phyloP scores from a whole-genome alignment of 345 rosid genomes.

The Gossypium arboreum region DNA sequence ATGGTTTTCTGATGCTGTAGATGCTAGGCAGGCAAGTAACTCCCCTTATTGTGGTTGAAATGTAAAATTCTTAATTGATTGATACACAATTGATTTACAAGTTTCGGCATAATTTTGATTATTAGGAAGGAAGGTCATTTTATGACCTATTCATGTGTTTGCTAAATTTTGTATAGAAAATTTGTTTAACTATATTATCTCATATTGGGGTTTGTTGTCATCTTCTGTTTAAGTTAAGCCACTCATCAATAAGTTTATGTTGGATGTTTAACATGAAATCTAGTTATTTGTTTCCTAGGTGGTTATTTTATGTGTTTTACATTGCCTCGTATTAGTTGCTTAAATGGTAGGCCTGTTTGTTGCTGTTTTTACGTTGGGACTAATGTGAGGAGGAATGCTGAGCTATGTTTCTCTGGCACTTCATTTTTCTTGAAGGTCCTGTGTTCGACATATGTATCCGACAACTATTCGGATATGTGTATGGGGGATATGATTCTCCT shows the following conservation, averaged over 20 bases:
- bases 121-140: not conserved
- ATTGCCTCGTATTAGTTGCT: not conserved
- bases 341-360: not conserved
- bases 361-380: not conserved
- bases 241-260: not conserved
- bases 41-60: slow-evolving; percentile 1
- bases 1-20: slow-evolving; percentile 89
- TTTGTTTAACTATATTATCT: not conserved
- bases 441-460: not conserved
- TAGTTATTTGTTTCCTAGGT: not conserved
- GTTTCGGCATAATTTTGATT: not conserved
- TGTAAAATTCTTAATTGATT: slow-evolving; percentile 6
- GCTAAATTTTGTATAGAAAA: not conserved
- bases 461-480: not conserved
- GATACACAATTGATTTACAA: slow-evolving; percentile 3
- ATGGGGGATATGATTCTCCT: not conserved
- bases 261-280: not conserved
- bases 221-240: not conserved
- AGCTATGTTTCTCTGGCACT: not conserved
- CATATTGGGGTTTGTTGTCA: not conserved
- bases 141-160: slow-evolving; percentile 4
- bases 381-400: not conserved
- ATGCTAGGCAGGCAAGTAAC: slow-evolving; percentile 88
- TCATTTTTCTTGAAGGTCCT: not conserved
- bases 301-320: not conserved